Percentiles rank a stretch among this genome's conserved stretches.
These are phyloP conservation scores for Hypoxylon sp. DNA, from an alignment of 2,329 filamentous ascomycete species.

Conservation along the genomic window DNA sequence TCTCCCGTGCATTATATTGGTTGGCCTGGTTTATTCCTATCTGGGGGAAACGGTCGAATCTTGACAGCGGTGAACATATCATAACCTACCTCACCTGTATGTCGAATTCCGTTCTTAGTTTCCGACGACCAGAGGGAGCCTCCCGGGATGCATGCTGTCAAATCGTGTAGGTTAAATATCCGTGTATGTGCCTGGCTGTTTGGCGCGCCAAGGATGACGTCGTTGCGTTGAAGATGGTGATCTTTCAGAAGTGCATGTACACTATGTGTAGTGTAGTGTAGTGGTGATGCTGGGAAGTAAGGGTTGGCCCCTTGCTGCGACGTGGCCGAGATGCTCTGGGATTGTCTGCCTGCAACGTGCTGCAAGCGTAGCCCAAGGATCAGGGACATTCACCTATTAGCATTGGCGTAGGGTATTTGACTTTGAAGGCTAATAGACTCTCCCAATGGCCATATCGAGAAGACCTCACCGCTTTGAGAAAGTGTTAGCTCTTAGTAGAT, in stretches of 20 bases:
- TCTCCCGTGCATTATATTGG: conserved; percentile 37
- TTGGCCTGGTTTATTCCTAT: conserved; percentile 14
- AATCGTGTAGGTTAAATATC: conserved; percentile 22
- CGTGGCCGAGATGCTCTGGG: conserved; percentile 25
- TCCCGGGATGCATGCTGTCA: conserved; percentile 9
- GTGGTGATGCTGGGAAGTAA: conserved; percentile 1
- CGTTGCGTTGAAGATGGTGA: conserved; percentile 6
- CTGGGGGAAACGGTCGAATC: conserved; percentile 29
- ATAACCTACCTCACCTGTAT: conserved; percentile 1
- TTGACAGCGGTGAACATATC: conserved; percentile 30
- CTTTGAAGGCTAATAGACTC: neutral
- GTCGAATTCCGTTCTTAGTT: conserved; percentile 8
- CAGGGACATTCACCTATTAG: neutral
- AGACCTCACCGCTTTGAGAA: neutral
- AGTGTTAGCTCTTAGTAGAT: neutral
- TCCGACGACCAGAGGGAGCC: conserved; percentile 12
- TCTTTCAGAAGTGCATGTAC: conserved; percentile 11
- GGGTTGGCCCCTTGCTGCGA: conserved; percentile 19
- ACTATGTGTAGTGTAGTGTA: no score
- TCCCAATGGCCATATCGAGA: neutral
- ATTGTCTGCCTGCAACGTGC: neutral
- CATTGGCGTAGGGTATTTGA: neutral
- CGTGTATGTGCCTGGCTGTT: neutral
- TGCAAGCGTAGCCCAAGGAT: conserved; percentile 6
- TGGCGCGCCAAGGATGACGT: neutral